phyloP scores from a whole-genome alignment of 1,284 basidiomycete species.

The Golubevia sp. region DNA sequence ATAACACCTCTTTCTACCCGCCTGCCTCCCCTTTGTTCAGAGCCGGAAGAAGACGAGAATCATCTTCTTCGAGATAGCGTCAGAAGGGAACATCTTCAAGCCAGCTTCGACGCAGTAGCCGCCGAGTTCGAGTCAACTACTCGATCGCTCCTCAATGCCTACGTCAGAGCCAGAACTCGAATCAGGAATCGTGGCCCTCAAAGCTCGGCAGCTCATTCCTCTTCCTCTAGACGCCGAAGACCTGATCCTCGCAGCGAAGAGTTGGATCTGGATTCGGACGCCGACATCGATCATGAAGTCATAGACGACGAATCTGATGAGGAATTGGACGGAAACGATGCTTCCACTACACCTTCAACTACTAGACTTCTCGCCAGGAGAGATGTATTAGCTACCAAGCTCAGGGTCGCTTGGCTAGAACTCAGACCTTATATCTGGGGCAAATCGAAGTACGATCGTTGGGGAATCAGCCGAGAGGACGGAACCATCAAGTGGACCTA shows the following conservation, averaged over 20 bases:
- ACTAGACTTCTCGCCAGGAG: slow-evolving; percentile 31
- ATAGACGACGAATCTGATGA: slow-evolving; percentile 12
- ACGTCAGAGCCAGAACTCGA: slow-evolving; percentile 7
- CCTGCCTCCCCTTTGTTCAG: slow-evolving; percentile 1
- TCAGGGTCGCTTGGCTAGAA: slow-evolving; percentile 45
- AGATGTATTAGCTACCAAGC: slow-evolving; percentile 44
- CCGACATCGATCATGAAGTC: neutral
- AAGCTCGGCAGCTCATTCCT: neutral
- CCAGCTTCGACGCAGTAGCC: slow-evolving; percentile 20
- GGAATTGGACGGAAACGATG: slow-evolving; percentile 10
- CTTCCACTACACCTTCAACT: neutral
- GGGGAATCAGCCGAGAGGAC: slow-evolving; percentile 24
- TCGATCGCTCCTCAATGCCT: slow-evolving; percentile 24
- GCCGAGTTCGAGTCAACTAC: slow-evolving; percentile 42
- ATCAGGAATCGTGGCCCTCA: neutral
- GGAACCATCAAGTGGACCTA: slow-evolving; percentile 41
- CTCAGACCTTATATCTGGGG: slow-evolving; percentile 43
- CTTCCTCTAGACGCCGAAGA: slow-evolving; percentile 17
- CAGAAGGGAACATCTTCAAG: slow-evolving; percentile 16
- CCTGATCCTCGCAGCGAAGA: neutral
- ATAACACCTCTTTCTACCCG: neutral
- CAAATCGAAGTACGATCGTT: slow-evolving; percentile 32
- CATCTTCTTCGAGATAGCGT: slow-evolving; percentile 27
- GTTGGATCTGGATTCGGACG: neutral
- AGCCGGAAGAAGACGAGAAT: slow-evolving; percentile 35